Base-by-base conservation (phyloP, 177 flowering plant genomes). In the Vitis hybrid region DNA sequence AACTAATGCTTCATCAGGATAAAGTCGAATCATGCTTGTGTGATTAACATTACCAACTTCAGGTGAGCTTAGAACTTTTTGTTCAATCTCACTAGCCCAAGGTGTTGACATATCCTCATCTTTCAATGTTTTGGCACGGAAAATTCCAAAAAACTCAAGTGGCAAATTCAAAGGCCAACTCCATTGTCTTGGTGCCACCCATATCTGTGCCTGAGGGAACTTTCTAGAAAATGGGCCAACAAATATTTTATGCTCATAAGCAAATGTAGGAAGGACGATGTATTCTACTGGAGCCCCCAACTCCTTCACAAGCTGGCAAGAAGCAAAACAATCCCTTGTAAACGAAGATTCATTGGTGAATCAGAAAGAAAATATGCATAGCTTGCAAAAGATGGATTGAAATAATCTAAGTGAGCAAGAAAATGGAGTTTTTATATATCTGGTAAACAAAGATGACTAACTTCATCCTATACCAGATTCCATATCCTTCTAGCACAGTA, bases 161-260 rank as follows among this genome's bases (percentile, higher is more conserved):
- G 98, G 99, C 77, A 95, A 81, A 77, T 95, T 95, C 68, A 95
- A 74, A 3, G 99, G 99, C 99, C 99, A 95, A 70, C 98, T 95
- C 99, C 98, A 95, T 66, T 93, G 99, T 79, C 97, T 84, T 68
- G 97, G 97, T 29, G 99, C 99, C 76, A 95, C 99, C 97, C 96
- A 95, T 73, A 93, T 73, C 71, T 88, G 90, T 65, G 98, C 99
- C 58, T 67, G 77, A 3, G 99, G 98, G 76, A 91, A 93, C 79
- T 95, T 90, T 81, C 99, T 85, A 2, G 98, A 95, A 80, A 95
- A 95, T 39, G 99, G 99, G 5, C 98, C 99, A 11, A 93, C 92
- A 74, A 95, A 95, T 60, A 95, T 93, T 79, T 95, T 95, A 73
- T 95, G 99, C 83, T 93, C 98, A 65, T 95, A 95, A 19, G 99